These are phyloP conservation scores for Pterocarpus santalinus DNA, from an alignment of 306 rosid species.

Conservation along the genomic window DNA sequence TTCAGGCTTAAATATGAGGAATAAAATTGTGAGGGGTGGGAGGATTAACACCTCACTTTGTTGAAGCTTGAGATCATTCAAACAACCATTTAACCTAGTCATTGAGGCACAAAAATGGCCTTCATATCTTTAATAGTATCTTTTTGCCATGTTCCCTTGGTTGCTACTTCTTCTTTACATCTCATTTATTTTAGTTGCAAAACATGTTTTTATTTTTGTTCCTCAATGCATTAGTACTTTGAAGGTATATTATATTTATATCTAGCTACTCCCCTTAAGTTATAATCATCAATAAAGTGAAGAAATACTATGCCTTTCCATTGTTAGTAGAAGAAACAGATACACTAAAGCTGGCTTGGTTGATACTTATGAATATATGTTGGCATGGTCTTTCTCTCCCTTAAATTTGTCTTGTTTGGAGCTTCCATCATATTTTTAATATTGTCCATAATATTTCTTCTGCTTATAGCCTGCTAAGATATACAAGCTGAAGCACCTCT, in stretches of 20 bases:
- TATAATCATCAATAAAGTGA: slow-evolving; percentile 26
- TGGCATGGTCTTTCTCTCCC: not conserved
- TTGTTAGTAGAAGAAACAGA: slow-evolving; percentile 42
- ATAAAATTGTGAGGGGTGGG: slow-evolving; percentile 15
- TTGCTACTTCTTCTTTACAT: slow-evolving; percentile 10
- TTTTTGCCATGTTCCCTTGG: slow-evolving; percentile 3
- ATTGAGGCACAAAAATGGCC: not conserved
- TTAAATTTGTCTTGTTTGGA: slow-evolving; percentile 14
- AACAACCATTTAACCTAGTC: slow-evolving; percentile 2
- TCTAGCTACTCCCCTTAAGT: not conserved
- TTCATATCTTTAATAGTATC: slow-evolving; percentile 7
- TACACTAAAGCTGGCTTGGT: slow-evolving; percentile 9
- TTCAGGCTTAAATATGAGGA: slow-evolving; percentile 22
- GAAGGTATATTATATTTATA: slow-evolving; percentile 13
- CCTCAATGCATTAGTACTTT: slow-evolving; percentile 3
- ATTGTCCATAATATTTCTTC: slow-evolving; percentile 33
- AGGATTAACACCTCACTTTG: slow-evolving; percentile 24
- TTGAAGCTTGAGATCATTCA: slow-evolving; percentile 22
- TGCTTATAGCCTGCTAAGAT: slow-evolving; percentile 86
- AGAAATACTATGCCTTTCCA: slow-evolving; percentile 25
- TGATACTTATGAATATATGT: slow-evolving; percentile 6
- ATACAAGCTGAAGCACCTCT: slow-evolving; percentile 95
- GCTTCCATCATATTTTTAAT: slow-evolving; percentile 16
- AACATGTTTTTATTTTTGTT: slow-evolving; percentile 21
- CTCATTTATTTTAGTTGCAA: slow-evolving; percentile 30